Percentiles rank a stretch among this genome's conserved stretches.
Conservation (phyloP, 2,329 filamentous ascomycete genomes). For the Aspergillus hiratsukae region DNA sequence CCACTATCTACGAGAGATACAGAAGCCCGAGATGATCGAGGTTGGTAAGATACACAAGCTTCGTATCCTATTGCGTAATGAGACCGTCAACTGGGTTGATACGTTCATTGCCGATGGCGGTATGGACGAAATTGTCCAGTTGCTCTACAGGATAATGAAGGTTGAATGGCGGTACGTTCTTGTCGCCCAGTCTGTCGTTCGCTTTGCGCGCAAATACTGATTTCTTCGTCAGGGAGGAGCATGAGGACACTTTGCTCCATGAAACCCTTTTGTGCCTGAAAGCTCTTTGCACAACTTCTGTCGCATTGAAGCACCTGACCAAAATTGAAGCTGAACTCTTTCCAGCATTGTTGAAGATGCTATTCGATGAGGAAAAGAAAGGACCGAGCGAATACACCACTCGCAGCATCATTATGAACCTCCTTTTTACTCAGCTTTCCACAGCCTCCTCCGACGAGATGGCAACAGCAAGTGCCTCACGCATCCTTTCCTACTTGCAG, state of each 20-base stretch:
- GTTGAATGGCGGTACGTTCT: conserved; percentile 83
- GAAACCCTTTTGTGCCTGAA: conserved; percentile 92
- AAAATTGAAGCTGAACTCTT: conserved; percentile 78
- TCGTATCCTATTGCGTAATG: conserved; percentile 80
- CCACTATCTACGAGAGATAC: conserved; percentile 73
- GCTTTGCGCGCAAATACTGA: conserved; percentile 1
- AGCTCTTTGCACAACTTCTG: conserved; percentile 84
- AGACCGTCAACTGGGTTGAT: conserved; percentile 94
- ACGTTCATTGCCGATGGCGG: conserved; percentile 83
- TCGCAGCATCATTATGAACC: conserved; percentile 79
- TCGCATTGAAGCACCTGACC: conserved; percentile 76
- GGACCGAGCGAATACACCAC: conserved; percentile 96
- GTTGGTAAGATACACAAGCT: conserved; percentile 96
- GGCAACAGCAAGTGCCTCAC: conserved; percentile 59
- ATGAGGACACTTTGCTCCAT: conserved; percentile 88
- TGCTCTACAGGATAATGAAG: conserved; percentile 87
- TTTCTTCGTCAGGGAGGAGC: conserved; percentile 67
- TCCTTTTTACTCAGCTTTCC: conserved; percentile 84
- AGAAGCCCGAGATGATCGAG: conserved; percentile 77
- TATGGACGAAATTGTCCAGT: conserved; percentile 82
- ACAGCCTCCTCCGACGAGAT: conserved; percentile 59
- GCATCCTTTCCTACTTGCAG: conserved; percentile 73
- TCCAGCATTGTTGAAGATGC: conserved; percentile 76
- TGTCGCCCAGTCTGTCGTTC: background rate
- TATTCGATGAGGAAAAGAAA: conserved; percentile 98